These are phyloP conservation scores for Geum urbanum DNA, from an alignment of 306 rosid genomes.

Conservation along the genomic window DNA sequence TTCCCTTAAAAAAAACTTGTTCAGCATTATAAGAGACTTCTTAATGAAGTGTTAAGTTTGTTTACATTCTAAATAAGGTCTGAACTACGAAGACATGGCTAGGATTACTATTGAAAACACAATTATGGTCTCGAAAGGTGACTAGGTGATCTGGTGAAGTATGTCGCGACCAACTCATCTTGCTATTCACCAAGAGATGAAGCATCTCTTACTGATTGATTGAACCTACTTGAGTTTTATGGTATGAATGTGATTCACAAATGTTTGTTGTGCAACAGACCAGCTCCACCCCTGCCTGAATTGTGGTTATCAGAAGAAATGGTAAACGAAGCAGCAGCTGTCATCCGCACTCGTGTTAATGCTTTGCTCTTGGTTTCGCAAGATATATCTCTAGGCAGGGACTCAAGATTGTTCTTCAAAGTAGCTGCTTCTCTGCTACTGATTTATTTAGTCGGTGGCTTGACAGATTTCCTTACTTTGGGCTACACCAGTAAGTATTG, in stretches of 20 bases:
- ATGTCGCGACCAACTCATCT: too few species aligned
- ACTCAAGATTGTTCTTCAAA: constrained; percentile 74
- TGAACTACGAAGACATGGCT: background rate
- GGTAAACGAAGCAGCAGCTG: constrained; percentile 56
- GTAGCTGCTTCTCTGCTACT: constrained; percentile 68
- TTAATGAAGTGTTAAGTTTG: background rate
- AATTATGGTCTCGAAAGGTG: background rate
- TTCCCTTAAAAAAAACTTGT: too few species aligned
- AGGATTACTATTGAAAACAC: constrained; percentile 10
- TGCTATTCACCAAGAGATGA: background rate
- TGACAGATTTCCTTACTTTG: constrained; percentile 81
- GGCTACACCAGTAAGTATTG: constrained; percentile 64
- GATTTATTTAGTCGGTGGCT: constrained; percentile 64
- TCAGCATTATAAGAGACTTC: background rate
- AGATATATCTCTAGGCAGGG: constrained; percentile 68
- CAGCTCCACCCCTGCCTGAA: constrained; percentile 88
- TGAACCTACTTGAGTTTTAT: background rate
- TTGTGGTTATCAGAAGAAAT: constrained; percentile 79
- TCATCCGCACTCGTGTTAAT: constrained; percentile 53
- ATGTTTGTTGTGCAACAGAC: constrained; percentile 45
- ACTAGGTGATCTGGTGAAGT: background rate
- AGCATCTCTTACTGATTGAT: background rate
- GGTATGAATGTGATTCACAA: background rate
- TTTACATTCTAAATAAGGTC: background rate
- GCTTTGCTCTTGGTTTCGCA: constrained; percentile 62